Base-by-base conservation (phyloP, 345 rosid species). In the Brassica nigra region DNA sequence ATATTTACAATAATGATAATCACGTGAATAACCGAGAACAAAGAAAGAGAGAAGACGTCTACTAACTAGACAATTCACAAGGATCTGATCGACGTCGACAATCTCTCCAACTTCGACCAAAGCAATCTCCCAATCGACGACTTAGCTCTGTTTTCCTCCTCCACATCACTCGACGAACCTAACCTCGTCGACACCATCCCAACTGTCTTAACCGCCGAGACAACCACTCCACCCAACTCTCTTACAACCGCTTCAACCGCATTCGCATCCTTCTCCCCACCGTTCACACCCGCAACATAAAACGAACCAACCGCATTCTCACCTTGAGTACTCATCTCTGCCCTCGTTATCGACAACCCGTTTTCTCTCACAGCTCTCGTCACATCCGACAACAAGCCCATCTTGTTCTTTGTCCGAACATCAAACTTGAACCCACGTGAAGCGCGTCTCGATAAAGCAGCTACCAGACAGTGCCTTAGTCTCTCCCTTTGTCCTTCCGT, bases 101-200 rank as follows among this genome's bases (percentile, higher is more conserved):
- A 74, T 28, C 90, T 81, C 81, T 87, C 98, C 7, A 95, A 78
- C 12, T 82, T 89, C 5, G 98, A 86, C 99, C 97, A 91, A 29
- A 95, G 36, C 59, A 91, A 52, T 78, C 82, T 87, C 36, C 95
- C 94, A 37, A 91, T 58, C 2, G 97, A 90, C 59, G 81, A 66
- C 70, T 68, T 84, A 0, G 84, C 83, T 81, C 79, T 14, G 81
- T 83, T 8, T 86, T 87, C 30, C 68, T 74, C 80, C 66, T 80
- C 74, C 8, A 27, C 37, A 8, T 70, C 75, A 31, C 79, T 78
- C 3, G 84, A 62, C 1, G 86, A 64, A 11, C 87, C 80, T 58
- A 84, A 57, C 61, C 58, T 68, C 10, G 68, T 77, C 3, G 63
- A n/a, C 28, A 16, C n/a, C 68, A 66, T 58, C 11, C 83, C 80